A percentile compares a stretch with the other conserved stretches of the same genome.
Evolutionary conservation across 2,329 filamentous ascomycete species (phyloP).

Genomic region (Blastomyces gilchristii): DNA sequence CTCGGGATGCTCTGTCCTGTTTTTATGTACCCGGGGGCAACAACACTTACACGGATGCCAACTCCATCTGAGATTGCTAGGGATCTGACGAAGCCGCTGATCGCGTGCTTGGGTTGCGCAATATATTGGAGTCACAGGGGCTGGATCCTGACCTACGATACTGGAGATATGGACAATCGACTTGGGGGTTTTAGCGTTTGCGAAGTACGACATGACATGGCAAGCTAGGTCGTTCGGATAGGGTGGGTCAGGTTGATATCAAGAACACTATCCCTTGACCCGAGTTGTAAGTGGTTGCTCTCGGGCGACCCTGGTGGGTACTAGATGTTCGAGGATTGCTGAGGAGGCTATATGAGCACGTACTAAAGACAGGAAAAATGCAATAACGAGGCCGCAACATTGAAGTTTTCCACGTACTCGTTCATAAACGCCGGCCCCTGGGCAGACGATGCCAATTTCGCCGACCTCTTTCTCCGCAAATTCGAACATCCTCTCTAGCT

Average conservation of each 20-base stretch:
- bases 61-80: slow-evolving; percentile 37
- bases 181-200: slow-evolving; percentile 29
- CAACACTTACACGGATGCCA: slow-evolving; percentile 49
- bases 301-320: slow-evolving; percentile 34
- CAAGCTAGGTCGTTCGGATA: slow-evolving; percentile 43
- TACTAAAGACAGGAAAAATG: background rate
- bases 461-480: slow-evolving; percentile 41
- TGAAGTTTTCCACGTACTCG: slow-evolving; percentile 24
- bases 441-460: slow-evolving; percentile 38
- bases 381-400: background rate
- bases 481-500: slow-evolving; percentile 42
- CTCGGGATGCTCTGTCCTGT: slow-evolving; percentile 53
- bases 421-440: slow-evolving; percentile 38
- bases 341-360: slow-evolving; percentile 1
- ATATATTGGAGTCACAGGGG: slow-evolving; percentile 38
- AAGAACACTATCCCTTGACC: slow-evolving; percentile 36
- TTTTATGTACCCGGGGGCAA: slow-evolving; percentile 51
- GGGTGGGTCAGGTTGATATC: slow-evolving; percentile 46
- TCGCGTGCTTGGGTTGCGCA: slow-evolving; percentile 41
- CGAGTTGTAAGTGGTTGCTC: slow-evolving; percentile 33
- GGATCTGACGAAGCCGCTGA: slow-evolving; percentile 41
- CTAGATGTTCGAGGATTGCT: slow-evolving; percentile 44
- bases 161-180: slow-evolving; percentile 41
- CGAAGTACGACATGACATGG: slow-evolving; percentile 39
- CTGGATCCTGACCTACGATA: slow-evolving; percentile 35